Percentiles rank a stretch among this genome's conserved stretches.
Conservation (phyloP, 331 rosid species). For the Erythrophleum ivorense region DNA sequence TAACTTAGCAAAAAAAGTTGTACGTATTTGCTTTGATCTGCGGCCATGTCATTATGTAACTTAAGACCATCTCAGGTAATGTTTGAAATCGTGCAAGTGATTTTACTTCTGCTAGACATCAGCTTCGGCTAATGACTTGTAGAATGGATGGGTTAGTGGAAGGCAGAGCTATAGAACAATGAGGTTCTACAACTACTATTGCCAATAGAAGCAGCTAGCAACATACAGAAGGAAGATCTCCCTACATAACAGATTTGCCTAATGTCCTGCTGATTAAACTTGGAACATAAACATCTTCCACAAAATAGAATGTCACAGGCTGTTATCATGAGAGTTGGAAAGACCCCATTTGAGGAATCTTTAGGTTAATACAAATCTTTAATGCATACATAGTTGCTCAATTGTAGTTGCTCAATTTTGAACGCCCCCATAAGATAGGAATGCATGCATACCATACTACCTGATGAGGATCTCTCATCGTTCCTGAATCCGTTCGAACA, state of each 20-base stretch:
- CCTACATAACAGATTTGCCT: neutral
- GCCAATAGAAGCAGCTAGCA: slow-evolving; percentile 4
- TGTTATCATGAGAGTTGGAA: neutral
- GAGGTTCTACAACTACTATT: neutral
- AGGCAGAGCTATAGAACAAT: neutral
- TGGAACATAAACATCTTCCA: slow-evolving; percentile 18
- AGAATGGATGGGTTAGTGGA: neutral
- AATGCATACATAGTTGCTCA: neutral
- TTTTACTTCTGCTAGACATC: slow-evolving; percentile 14
- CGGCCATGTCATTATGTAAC: neutral
- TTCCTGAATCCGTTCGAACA: neutral
- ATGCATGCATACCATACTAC: slow-evolving; percentile 1
- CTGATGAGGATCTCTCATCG: neutral
- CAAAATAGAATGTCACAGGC: neutral
- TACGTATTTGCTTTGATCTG: neutral
- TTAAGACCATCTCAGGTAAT: neutral
- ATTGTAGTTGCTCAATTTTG: neutral
- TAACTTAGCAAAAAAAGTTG: neutral
- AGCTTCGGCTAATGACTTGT: neutral
- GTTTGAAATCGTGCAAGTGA: slow-evolving; percentile 9
- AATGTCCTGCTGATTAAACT: neutral
- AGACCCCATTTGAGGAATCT: slow-evolving; percentile 1
- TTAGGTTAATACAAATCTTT: slow-evolving; percentile 4
- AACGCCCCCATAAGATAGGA: neutral
- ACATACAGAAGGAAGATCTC: slow-evolving; percentile 7